Evolutionary conservation across 1,139 yeast genomes (phyloP).

Genomic region (Hyphopichia burtonii): DNA sequence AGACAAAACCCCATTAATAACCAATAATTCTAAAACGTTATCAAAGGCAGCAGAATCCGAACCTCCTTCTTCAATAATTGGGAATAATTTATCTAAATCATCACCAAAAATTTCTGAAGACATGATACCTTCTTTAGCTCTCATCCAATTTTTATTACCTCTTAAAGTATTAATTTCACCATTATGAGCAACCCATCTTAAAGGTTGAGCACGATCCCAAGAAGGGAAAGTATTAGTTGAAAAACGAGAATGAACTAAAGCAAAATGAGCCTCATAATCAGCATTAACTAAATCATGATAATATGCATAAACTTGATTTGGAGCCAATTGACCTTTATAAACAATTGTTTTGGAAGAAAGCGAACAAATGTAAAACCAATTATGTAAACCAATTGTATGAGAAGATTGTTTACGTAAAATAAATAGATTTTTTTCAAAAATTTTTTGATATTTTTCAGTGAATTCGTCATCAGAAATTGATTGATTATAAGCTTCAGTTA

Average conservation of each 20-base stretch:
- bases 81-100: constrained; percentile 85
- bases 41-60: constrained; percentile 99
- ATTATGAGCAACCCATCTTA: constrained; percentile 96
- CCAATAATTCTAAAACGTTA: constrained; percentile 88
- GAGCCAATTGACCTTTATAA: constrained; percentile 96
- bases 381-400: constrained; percentile 87
- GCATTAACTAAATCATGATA: constrained; percentile 91
- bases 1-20: constrained; percentile 86
- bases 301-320: constrained; percentile 91
- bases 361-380: constrained; percentile 97
- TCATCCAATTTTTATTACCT: constrained; percentile 99
- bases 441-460: constrained; percentile 54
- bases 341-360: constrained; percentile 86
- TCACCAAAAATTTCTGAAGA: constrained; percentile 83
- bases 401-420: constrained; percentile 87
- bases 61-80: constrained; percentile 97
- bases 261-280: constrained; percentile 93
- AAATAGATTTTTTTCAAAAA: constrained; percentile 80
- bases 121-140: constrained; percentile 98
- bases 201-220: constrained; percentile 99
- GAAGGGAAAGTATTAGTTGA: constrained; percentile 98
- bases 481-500: constrained; percentile 53
- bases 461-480: constrained; percentile 49
- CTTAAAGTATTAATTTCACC: constrained; percentile 97
- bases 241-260: constrained; percentile 94